Conservation (phyloP, 139 green algal species). For the Tetradesmus obliquus region DNA sequence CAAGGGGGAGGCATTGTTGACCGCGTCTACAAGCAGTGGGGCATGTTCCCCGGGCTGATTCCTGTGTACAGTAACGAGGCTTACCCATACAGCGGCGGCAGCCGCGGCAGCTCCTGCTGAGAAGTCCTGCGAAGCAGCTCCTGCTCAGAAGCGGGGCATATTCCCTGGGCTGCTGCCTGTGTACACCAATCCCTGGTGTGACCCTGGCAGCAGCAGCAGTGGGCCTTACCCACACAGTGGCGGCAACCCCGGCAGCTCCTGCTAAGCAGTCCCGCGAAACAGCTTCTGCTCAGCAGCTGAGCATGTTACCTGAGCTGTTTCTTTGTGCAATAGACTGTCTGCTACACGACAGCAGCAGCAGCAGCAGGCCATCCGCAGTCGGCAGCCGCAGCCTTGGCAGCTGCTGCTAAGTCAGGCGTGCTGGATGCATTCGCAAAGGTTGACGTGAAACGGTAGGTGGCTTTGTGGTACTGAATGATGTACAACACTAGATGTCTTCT, state of each 20-base stretch:
- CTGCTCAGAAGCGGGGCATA: conserved; percentile 20
- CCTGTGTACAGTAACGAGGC: not conserved
- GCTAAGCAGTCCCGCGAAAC: not conserved
- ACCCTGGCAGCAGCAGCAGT: not conserved
- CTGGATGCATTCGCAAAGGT: too few relatives aligned
- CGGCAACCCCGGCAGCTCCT: not conserved
- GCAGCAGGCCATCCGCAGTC: too few relatives aligned
- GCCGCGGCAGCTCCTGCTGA: not conserved
- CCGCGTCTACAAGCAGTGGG: conserved; percentile 40
- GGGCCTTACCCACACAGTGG: too few relatives aligned
- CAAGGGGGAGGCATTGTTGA: conserved; percentile 35
- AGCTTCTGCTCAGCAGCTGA: not conserved
- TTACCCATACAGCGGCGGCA: not conserved
- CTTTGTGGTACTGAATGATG: too few relatives aligned
- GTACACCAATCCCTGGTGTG: not conserved
- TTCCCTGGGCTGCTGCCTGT: not conserved
- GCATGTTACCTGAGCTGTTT: not conserved
- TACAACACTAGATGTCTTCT: too few relatives aligned
- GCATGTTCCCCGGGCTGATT: not conserved
- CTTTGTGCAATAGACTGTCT: not conserved
- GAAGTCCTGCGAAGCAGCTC: not conserved
- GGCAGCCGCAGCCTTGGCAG: not conserved
- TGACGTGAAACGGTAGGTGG: too few relatives aligned
- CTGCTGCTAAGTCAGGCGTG: too few relatives aligned
- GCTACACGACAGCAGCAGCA: not conserved